Percentiles rank a stretch among this genome's conserved stretches.
Evolutionary conservation across 1,284 basidiomycete species (phyloP).

Genomic region (Clitocybe nebularis): DNA sequence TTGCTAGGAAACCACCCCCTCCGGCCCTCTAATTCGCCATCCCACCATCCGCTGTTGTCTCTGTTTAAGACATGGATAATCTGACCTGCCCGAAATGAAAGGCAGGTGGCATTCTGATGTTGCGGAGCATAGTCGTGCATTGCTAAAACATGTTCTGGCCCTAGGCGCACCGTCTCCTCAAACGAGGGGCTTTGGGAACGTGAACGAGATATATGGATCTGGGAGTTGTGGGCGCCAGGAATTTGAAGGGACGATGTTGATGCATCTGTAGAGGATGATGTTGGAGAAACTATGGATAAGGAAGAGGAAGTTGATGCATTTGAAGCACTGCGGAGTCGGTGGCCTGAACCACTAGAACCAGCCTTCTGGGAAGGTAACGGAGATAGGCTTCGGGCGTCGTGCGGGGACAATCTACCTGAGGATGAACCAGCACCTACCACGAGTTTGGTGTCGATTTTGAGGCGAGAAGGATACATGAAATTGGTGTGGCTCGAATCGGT

Average conservation of each 20-base stretch:
- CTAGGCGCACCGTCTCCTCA: conserved; percentile 41
- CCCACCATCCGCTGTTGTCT: conserved; percentile 96
- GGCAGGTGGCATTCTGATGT: conserved; percentile 72
- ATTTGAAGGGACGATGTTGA: conserved; percentile 49
- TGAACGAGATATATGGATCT: conserved; percentile 21
- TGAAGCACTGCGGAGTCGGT: conserved; percentile 45
- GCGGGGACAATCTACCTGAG: conserved; percentile 24
- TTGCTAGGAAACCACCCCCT: conserved; percentile 99
- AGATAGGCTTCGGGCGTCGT: conserved; percentile 24
- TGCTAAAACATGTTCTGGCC: conserved; percentile 73
- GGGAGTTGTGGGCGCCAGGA: conserved; percentile 22
- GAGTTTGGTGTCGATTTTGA: conserved; percentile 44
- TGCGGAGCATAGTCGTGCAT: conserved; percentile 84
- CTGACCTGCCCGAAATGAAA: conserved; percentile 87
- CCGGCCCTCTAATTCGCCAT: conserved; percentile 84
- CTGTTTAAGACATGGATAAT: conserved; percentile 86
- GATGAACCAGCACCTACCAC: conserved; percentile 29
- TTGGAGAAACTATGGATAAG: conserved; percentile 48
- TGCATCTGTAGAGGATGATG: conserved; percentile 46
- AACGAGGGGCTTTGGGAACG: conserved; percentile 32
- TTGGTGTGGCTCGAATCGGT: conserved; percentile 8
- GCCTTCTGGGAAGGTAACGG: conserved; percentile 24
- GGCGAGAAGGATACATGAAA: conserved; percentile 36
- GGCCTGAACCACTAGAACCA: conserved; percentile 19
- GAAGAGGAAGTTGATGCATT: conserved; percentile 54